A percentile compares a stretch with the other conserved stretches of the same genome.
phyloP scores from a whole-genome alignment of 768 basidiomycete species.

The Termitomyces sp. region DNA sequence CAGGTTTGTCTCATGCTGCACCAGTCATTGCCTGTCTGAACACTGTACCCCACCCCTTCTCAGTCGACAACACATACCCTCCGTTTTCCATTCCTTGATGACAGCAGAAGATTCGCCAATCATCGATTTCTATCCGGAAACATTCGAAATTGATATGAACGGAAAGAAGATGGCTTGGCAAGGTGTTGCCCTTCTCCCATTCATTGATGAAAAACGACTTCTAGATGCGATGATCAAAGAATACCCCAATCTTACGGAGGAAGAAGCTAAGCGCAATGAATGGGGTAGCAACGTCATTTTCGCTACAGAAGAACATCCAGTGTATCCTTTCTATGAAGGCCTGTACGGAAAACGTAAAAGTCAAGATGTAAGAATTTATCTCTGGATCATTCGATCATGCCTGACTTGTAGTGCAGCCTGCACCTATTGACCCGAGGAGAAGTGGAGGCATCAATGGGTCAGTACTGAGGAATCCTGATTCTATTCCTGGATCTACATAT shows the following conservation, averaged over 20 bases:
- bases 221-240: conserved; percentile 74
- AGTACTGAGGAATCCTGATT: conserved; percentile 79
- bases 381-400: background rate
- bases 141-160: conserved; percentile 98
- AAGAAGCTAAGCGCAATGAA: conserved; percentile 77
- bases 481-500: conserved; percentile 89
- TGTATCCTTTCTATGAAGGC: conserved; percentile 84
- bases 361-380: conserved; percentile 52
- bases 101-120: conserved; percentile 82
- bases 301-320: conserved; percentile 74
- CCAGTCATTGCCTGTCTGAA: conserved; percentile 2
- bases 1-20: conserved; percentile 40
- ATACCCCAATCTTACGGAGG: conserved; percentile 68
- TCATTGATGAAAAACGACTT: conserved; percentile 84
- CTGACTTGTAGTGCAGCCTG: conserved; percentile 45
- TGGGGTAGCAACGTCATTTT: conserved; percentile 84
- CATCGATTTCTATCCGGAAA: conserved; percentile 89
- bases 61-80: conserved; percentile 86
- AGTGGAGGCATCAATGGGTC: conserved; percentile 79
- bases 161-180: conserved; percentile 99
- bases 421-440: conserved; percentile 58
- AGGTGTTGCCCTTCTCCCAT: conserved; percentile 93
- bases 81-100: conserved; percentile 86
- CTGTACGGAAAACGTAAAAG: conserved; percentile 88
- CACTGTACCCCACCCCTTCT: background rate